Base-by-base conservation (phyloP, 257 asterid genomes). In the Solanum appendiculatum region DNA sequence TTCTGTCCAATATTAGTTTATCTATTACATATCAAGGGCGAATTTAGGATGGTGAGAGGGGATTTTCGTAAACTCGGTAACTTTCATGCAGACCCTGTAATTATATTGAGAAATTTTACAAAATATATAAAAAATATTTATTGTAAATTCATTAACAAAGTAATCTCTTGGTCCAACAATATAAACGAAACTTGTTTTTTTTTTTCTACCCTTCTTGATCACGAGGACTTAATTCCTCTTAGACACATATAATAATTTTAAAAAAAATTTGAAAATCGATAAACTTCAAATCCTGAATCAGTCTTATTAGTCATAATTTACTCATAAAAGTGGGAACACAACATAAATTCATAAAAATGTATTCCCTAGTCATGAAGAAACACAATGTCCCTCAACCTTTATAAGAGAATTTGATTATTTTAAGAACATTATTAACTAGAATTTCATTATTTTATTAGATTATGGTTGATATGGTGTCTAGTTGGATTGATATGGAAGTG, bases 401-500 rank as follows among this genome's bases (percentile, higher is more conserved):
- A 68, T 48, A 68, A 46, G n/a, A 75, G 46, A 56, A 15, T 23
- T 75, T 46, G 86, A 36, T 44, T 80, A 86, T 81, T 88, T 46
- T n/a, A 33, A 40, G 33, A 20, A 70, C 86, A 33, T 81, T 40
- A 40, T 81, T 58, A 86, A 37, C 82, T 70, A 87, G 69, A 89
- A 70, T 88, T 89, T 51, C 85, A 69, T 88, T 85, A 81, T 86
- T 90, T 74, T 87, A 89, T 89, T 54, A 85, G 91, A 91, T 88
- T 91, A 51, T 51, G 90, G 92, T 85, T 88, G 92, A 92, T 92
- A 88, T 86, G 77, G 83, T 90, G 92, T 87, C 90, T 44, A 39
- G 89, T 91, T 88, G 91, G 88, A 83, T 88, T 91, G 89, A 90
- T 86, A 86, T 90, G 88, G 86, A 85, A 81, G 78, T 78, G 84